Evolutionary conservation across 2,329 filamentous ascomycete species (phyloP).

Genomic region (Colletotrichum euphorbiae): DNA sequence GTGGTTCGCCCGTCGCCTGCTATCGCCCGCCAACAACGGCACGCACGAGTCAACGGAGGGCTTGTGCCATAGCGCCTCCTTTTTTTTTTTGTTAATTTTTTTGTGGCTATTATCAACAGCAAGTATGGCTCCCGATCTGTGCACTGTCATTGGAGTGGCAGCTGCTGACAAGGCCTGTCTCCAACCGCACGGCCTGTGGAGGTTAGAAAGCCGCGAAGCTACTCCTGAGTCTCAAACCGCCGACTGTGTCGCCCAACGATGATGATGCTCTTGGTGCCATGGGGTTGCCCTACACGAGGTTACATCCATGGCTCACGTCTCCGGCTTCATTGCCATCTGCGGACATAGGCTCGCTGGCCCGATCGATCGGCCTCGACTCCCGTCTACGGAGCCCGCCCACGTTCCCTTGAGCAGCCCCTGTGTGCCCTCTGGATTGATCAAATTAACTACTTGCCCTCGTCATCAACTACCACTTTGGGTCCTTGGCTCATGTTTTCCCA

Average conservation of each 20-base stretch:
- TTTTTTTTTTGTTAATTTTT: no score
- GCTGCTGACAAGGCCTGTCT: conserved; percentile 8
- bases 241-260: conserved; percentile 16
- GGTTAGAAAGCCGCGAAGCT: conserved; percentile 26
- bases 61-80: background rate
- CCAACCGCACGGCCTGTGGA: conserved; percentile 21
- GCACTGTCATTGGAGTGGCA: conserved; percentile 11
- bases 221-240: conserved; percentile 37
- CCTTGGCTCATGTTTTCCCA: background rate
- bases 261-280: conserved; percentile 6
- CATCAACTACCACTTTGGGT: conserved; percentile 3
- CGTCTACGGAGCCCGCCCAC: conserved; percentile 17
- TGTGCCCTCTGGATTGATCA: conserved; percentile 10
- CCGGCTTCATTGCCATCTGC: conserved; percentile 25
- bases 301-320: conserved; percentile 24
- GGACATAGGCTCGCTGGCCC: conserved; percentile 26
- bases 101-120: background rate
- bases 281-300: conserved; percentile 16
- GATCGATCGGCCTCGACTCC: conserved; percentile 35
- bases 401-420: conserved; percentile 22
- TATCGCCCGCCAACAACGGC: background rate
- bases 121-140: background rate
- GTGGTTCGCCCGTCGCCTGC: background rate
- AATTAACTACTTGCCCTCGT: conserved; percentile 21
- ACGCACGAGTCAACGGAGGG: conserved; percentile 25